These are phyloP conservation scores for Colletotrichum tamarilloi DNA, from an alignment of 2,329 filamentous ascomycete genomes.

Conservation along the genomic window DNA sequence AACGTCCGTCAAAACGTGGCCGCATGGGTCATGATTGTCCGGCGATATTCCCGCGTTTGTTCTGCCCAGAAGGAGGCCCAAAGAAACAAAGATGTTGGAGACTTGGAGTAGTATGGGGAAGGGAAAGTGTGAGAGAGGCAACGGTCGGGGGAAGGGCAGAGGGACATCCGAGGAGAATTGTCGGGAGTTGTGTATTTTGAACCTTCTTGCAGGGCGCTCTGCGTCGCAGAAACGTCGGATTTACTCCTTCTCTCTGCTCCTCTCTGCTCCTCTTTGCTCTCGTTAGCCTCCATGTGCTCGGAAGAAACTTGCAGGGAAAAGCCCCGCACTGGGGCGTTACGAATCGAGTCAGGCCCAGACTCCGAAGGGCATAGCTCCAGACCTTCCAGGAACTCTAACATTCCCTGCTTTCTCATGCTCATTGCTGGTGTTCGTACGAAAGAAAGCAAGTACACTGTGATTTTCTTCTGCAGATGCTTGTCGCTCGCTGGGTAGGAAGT, in stretches of 20 bases:
- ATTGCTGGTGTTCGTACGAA: no score
- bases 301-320: conserved; percentile 1
- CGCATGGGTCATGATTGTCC: not conserved
- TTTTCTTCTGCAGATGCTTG: not conserved
- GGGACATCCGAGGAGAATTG: conserved; percentile 32
- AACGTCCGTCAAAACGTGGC: not conserved
- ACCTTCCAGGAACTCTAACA: conserved; percentile 17
- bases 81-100: not conserved
- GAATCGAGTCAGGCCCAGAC: conserved; percentile 29
- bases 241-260: not conserved
- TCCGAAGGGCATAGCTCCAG: conserved; percentile 17
- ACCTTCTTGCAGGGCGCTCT: not conserved
- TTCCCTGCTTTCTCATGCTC: not conserved
- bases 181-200: conserved; percentile 17
- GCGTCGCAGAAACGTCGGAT: conserved; percentile 28
- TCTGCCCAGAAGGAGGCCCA: not conserved
- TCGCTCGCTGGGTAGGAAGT: not conserved
- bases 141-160: not conserved
- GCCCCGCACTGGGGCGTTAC: conserved; percentile 16
- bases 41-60: not conserved
- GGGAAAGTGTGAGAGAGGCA: not conserved
- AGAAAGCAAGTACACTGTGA: no score
- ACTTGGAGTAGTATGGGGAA: not conserved
- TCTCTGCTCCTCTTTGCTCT: not conserved
- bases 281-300: not conserved